These are phyloP conservation scores for carrot (Daucus carota) DNA, from an alignment of 129 eudicot genomes.

Conservation along the genomic window DH1_v3.0 NC_030381.2:2338001-2338500, in stretches of 20 bases:
- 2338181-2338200: neutral
- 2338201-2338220: neutral
- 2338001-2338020: neutral
- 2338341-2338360: slow-evolving; percentile 80
- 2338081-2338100: neutral
- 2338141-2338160: neutral
- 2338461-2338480: neutral
- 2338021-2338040: neutral
- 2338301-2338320: slow-evolving; percentile 3
- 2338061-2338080: neutral
- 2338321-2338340: slow-evolving; percentile 53
- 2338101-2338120: neutral
- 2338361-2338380: slow-evolving; percentile 86
- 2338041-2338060: neutral
- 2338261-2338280: neutral
- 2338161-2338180: neutral
- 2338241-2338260: too few relatives aligned
- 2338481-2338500: neutral
- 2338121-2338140: neutral
- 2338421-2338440: neutral
- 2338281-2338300: neutral
- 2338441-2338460: neutral
- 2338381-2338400: neutral
- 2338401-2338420: neutral
- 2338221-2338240: neutral